A percentile compares a stretch with the other conserved stretches of the same genome.
phyloP scores from a whole-genome alignment of 768 basidiomycete species.

The Boletellus ananas region DNA sequence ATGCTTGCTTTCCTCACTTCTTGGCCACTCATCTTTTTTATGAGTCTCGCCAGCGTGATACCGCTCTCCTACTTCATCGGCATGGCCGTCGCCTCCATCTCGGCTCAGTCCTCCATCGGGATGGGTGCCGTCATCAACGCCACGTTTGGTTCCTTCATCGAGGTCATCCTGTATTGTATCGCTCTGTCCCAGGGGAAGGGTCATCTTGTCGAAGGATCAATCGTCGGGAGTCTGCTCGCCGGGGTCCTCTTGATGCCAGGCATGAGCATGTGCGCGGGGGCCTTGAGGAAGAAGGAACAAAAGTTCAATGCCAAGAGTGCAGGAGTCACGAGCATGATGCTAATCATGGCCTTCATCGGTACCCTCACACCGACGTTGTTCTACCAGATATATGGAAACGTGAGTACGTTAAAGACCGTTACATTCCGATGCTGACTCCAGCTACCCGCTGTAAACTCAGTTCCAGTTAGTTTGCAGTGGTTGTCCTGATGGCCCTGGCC shows the following conservation, averaged over 20 bases:
- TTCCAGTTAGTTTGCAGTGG: constrained; percentile 85
- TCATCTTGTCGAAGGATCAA: constrained; percentile 92
- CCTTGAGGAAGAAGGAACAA: constrained; percentile 87
- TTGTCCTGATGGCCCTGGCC: constrained; percentile 49
- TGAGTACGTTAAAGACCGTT: constrained; percentile 41
- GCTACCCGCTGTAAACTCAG: constrained; percentile 38
- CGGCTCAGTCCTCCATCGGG: constrained; percentile 97
- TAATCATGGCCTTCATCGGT: constrained; percentile 99
- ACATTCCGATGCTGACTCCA: constrained; percentile 1
- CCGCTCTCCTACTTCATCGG: constrained; percentile 99
- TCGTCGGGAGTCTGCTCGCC: constrained; percentile 91
- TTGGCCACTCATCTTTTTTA: constrained; percentile 74
- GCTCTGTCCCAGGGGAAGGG: constrained; percentile 91
- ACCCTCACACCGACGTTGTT: constrained; percentile 93
- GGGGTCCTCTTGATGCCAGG: constrained; percentile 98
- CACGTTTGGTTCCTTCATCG: constrained; percentile 97
- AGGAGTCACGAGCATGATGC: constrained; percentile 97
- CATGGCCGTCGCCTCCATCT: constrained; percentile 98
- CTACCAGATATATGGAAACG: constrained; percentile 97
- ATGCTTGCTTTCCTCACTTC: constrained; percentile 69
- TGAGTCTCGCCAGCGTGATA: constrained; percentile 87
- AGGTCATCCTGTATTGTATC: constrained; percentile 89
- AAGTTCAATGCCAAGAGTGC: constrained; percentile 99
- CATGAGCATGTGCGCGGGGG: constrained; percentile 90
- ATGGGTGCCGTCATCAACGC: constrained; percentile 99